Conservation (phyloP, 345 rosid genomes). For the Citrus reticulata region DNA sequence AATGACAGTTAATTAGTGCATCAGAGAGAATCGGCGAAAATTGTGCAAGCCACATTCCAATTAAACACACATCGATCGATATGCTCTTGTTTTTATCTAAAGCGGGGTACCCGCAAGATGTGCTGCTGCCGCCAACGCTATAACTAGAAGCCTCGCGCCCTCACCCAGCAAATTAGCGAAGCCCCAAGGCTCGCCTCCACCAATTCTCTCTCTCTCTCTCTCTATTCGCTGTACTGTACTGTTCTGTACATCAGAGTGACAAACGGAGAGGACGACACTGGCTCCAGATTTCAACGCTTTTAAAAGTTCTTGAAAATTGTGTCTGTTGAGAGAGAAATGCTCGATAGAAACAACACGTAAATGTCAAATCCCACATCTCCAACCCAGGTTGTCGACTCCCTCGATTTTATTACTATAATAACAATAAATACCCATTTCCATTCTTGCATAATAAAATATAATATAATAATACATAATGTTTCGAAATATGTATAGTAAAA, state of each 20-base stretch:
- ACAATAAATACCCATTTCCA: neutral
- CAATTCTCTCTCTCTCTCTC: slow-evolving; percentile 1
- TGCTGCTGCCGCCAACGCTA: slow-evolving; percentile 49
- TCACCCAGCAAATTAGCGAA: no score
- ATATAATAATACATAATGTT: neutral
- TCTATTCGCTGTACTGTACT: neutral
- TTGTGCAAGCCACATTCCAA: neutral
- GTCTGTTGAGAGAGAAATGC: slow-evolving; percentile 30
- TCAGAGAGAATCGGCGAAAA: neutral
- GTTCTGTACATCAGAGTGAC: slow-evolving; percentile 65
- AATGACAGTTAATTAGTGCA: neutral
- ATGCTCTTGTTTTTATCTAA: neutral
- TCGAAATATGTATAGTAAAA: neutral
- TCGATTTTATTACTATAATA: slow-evolving; percentile 13
- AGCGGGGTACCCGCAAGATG: slow-evolving; percentile 44
- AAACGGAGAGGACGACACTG: slow-evolving; percentile 85
- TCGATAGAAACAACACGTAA: slow-evolving; percentile 50
- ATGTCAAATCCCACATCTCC: slow-evolving; percentile 70
- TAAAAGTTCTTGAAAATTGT: slow-evolving; percentile 62
- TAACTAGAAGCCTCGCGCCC: neutral
- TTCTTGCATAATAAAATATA: neutral
- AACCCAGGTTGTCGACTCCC: slow-evolving; percentile 50
- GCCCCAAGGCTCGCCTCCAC: neutral
- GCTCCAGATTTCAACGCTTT: slow-evolving; percentile 75
- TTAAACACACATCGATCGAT: neutral